Base-by-base conservation (phyloP, 2,329 filamentous ascomycete species). In the Furcasterigmium sp. region DNA sequence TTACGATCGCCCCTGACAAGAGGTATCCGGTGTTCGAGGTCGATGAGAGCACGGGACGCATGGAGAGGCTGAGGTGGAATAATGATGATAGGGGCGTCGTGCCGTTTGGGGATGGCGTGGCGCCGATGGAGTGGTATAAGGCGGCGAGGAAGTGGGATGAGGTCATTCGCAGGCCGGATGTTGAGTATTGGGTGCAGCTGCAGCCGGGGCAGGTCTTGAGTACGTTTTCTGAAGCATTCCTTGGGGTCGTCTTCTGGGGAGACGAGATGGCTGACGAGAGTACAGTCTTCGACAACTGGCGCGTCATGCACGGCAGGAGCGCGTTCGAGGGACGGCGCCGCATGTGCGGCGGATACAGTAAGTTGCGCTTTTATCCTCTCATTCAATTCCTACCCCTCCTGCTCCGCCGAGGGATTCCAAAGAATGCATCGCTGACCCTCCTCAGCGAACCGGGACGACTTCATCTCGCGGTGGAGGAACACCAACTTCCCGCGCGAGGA, bases 281-380 rank as follows among this genome's bases (percentile, higher is more conserved):
- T n/a, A 19, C 53, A 87, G 86, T 97, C 37, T 96, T 98, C 62
- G 88, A 98, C 60, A 97, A 98, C 58, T 96, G 91, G 90, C 78
- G 93, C 46, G 85, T 96, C 26, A 68, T 97, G 53, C 93, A 98
- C 63, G 93, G 91, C 1, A 75, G 93, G 53, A 82, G 82, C 41
- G 79, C 79, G 0, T 98, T 97, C 57, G 85, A 82, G 6, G 93
- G 93, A 2, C 81, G 85, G 57, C 75, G 93, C 52, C 82, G 91
- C 52, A 87, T 98, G 57, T 96, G 91, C 62, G 93, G 93, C 46
- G 91, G 80, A 9, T 97, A 97, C 56, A 84, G 88, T 90, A 69
- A 74, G 85, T 79, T 15, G n/a, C 32, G 32, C n/a, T 10, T 30
- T 30, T 30, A 10, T 30, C 28, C n/a, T 20, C 8, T n/a, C n/a